A percentile compares a stretch with the other conserved stretches of the same genome.
These are phyloP conservation scores for Pseudopithomyces maydicus DNA, from an alignment of 2,329 filamentous ascomycete species.

Conservation along the genomic window DNA sequence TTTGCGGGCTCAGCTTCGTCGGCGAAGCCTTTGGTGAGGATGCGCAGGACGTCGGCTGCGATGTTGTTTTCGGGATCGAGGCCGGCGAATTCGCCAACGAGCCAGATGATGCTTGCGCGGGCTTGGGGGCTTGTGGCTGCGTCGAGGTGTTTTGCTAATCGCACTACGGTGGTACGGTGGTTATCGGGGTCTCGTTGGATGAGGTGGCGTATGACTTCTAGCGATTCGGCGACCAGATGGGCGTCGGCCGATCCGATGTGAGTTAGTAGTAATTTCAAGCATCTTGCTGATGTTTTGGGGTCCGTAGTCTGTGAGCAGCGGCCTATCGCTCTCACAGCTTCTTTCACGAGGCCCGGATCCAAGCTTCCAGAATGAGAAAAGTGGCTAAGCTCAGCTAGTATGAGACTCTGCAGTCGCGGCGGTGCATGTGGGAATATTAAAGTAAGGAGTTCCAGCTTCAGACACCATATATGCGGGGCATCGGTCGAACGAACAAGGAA, in stretches of 20 bases:
- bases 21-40: slow-evolving; percentile 82
- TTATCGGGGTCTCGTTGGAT: slow-evolving; percentile 87
- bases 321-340: slow-evolving; percentile 90
- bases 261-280: slow-evolving; percentile 78
- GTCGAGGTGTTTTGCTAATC: slow-evolving; percentile 89
- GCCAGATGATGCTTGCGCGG: slow-evolving; percentile 93
- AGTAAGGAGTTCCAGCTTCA: slow-evolving; percentile 90
- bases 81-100: slow-evolving; percentile 92
- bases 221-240: slow-evolving; percentile 84
- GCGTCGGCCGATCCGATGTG: slow-evolving; percentile 90
- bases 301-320: slow-evolving; percentile 76
- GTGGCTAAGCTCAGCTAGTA: slow-evolving; percentile 91
- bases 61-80: slow-evolving; percentile 83
- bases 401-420: slow-evolving; percentile 77
- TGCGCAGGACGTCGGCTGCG: slow-evolving; percentile 87
- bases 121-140: slow-evolving; percentile 85
- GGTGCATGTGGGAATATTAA: slow-evolving; percentile 86
- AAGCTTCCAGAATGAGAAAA: slow-evolving; percentile 87
- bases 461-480: slow-evolving; percentile 78
- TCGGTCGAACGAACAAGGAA: slow-evolving; percentile 86
- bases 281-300: slow-evolving; percentile 66
- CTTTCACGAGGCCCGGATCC: slow-evolving; percentile 79
- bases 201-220: slow-evolving; percentile 93
- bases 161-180: slow-evolving; percentile 84
- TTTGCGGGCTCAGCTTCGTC: slow-evolving; percentile 86